Percentiles rank a stretch among this genome's conserved stretches.
phyloP scores from a whole-genome alignment of 352 stramenopile genomes.

The Peronospora farinosa region DNA sequence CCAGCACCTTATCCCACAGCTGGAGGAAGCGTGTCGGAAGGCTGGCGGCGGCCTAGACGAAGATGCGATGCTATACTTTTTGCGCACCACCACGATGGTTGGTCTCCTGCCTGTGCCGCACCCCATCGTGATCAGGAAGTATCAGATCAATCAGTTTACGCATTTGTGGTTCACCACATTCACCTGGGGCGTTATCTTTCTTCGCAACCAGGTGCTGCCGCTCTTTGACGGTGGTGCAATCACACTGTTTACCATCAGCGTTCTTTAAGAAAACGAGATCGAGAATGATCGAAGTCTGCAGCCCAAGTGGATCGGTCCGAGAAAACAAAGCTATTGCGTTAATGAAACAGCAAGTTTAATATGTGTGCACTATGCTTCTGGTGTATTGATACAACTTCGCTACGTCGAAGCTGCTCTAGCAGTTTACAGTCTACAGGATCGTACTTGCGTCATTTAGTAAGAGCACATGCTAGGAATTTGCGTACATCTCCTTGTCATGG shows the following conservation, averaged over 20 bases:
- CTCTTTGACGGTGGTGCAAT: conserved; percentile 96
- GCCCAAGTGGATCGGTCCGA: conserved; percentile 14
- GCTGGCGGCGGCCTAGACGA: conserved; percentile 89
- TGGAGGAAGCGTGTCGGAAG: conserved; percentile 71
- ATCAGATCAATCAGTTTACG: conserved; percentile 98
- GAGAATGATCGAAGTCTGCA: conserved; percentile 4
- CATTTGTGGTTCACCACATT: conserved; percentile 98
- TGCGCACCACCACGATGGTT: conserved; percentile 97
- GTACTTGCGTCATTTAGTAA: conserved; percentile 7
- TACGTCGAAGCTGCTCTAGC: conserved; percentile 7
- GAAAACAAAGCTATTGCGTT: conserved; percentile 17
- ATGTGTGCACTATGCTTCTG: conserved; percentile 14
- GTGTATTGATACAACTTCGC: conserved; percentile 18
- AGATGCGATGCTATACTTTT: conserved; percentile 93
- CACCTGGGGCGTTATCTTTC: conserved; percentile 98
- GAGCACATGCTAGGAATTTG: conserved; percentile 7
- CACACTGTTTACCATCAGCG: conserved; percentile 92
- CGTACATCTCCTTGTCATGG: conserved; percentile 26
- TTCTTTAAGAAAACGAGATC: conserved; percentile 49
- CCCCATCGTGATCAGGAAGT: conserved; percentile 98
- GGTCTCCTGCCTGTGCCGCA: conserved; percentile 95
- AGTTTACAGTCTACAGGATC: conserved; percentile 13
- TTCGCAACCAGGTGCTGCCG: conserved; percentile 93
- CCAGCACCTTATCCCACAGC: conserved; percentile 90
- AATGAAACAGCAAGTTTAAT: conserved; percentile 28